Evolutionary conservation across 208 protist species (phyloP).

Genomic region (Leishmania braziliensis): DNA sequence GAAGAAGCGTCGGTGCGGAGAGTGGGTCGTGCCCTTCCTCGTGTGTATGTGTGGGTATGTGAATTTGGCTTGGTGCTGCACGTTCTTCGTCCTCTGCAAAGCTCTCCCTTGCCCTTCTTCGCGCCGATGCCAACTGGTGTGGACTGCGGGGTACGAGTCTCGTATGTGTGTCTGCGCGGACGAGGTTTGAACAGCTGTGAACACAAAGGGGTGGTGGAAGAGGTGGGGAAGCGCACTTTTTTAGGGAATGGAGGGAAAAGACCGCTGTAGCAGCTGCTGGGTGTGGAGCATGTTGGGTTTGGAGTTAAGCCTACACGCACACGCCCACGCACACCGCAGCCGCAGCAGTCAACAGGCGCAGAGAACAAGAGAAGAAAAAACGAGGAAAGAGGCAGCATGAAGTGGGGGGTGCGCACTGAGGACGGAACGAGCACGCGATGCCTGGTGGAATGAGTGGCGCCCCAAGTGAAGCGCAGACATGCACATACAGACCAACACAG

Average conservation of each 20-base stretch:
- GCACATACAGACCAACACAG: not conserved
- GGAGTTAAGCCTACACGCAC: not conserved
- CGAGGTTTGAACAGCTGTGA: not conserved
- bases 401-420: not conserved
- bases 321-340: not conserved
- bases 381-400: not conserved
- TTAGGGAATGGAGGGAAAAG: not conserved
- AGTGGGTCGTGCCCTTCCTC: not conserved
- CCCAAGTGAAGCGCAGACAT: not conserved
- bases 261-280: not conserved
- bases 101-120: not conserved
- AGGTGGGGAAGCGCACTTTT: not conserved
- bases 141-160: not conserved
- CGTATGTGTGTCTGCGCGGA: not conserved
- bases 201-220: not conserved
- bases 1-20: not conserved
- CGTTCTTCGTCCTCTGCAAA: not conserved
- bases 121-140: not conserved
- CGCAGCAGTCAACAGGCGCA: not conserved
- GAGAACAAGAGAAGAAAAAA: not conserved
- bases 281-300: not conserved
- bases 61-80: not conserved
- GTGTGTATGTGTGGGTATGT: conserved; percentile 7
- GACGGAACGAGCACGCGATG: not conserved
- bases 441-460: not conserved